These are phyloP conservation scores for Chrysanthemum seticuspe DNA, from an alignment of 129 eudicot genomes.

Conservation along the genomic window DNA sequence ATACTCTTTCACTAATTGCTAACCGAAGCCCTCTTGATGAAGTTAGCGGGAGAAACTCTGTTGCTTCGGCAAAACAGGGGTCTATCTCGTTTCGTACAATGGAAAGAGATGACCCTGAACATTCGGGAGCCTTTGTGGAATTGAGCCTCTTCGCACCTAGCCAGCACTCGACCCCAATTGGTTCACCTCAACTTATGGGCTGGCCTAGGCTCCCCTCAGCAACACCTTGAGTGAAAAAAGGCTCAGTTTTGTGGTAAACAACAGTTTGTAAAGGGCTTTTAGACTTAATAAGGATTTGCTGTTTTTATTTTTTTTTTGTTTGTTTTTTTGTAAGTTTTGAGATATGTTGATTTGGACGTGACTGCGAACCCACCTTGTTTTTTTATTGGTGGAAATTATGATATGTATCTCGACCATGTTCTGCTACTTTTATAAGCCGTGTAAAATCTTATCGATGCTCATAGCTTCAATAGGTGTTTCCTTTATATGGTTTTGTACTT, in stretches of 20 bases:
- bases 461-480: slow-evolving; percentile 6
- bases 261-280: slow-evolving; percentile 59
- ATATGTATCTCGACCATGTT: slow-evolving; percentile 33
- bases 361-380: slow-evolving; percentile 34
- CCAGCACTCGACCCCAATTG: slow-evolving; percentile 49
- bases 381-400: slow-evolving; percentile 29
- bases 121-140: slow-evolving; percentile 57
- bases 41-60: slow-evolving; percentile 38
- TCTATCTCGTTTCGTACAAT: slow-evolving; percentile 75
- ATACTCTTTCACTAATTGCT: slow-evolving; percentile 69
- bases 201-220: slow-evolving; percentile 57
- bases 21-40: slow-evolving; percentile 53
- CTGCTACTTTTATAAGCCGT: slow-evolving; percentile 27
- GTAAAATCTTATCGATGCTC: slow-evolving; percentile 18
- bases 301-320: slow-evolving; percentile 27
- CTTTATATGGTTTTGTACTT: slow-evolving; percentile 2
- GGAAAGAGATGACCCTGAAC: slow-evolving; percentile 41
- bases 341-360: slow-evolving; percentile 26
- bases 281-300: slow-evolving; percentile 39
- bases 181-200: slow-evolving; percentile 56
- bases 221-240: slow-evolving; percentile 21
- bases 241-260: slow-evolving; percentile 61
- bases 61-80: slow-evolving; percentile 57
- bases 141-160: slow-evolving; percentile 60
- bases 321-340: slow-evolving; percentile 26